phyloP scores from a whole-genome alignment of 2,329 filamentous ascomycete species.

The Verticillium longisporum region DNA sequence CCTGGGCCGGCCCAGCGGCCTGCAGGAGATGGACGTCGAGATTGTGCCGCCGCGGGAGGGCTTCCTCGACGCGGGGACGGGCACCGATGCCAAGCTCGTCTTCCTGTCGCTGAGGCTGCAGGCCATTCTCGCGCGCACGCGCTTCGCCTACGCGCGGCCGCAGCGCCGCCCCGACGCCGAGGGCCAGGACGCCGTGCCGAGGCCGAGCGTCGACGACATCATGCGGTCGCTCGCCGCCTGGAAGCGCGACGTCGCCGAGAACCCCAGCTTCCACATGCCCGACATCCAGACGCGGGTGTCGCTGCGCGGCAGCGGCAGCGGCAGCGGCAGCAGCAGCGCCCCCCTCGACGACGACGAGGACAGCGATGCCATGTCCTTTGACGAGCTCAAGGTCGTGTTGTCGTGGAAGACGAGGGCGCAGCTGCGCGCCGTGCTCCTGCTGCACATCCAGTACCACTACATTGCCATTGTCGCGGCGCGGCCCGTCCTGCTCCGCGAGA shows the following conservation, averaged over 20 bases:
- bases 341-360: neutral
- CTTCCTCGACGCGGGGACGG: slow-evolving; percentile 18
- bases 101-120: slow-evolving; percentile 23
- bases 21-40: slow-evolving; percentile 27
- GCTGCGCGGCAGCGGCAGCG: neutral
- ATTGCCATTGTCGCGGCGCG: slow-evolving; percentile 24
- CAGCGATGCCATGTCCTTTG: slow-evolving; percentile 15
- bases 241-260: slow-evolving; percentile 14
- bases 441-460: slow-evolving; percentile 25
- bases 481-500: slow-evolving; percentile 18
- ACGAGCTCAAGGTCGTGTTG: slow-evolving; percentile 18
- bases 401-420: slow-evolving; percentile 18
- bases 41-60: slow-evolving; percentile 20
- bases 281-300: slow-evolving; percentile 7
- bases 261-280: slow-evolving; percentile 15
- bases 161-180: slow-evolving; percentile 2
- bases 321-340: neutral
- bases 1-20: slow-evolving; percentile 24
- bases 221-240: slow-evolving; percentile 16
- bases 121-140: slow-evolving; percentile 17
- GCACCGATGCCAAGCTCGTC: slow-evolving; percentile 20
- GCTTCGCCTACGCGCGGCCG: slow-evolving; percentile 12
- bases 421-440: slow-evolving; percentile 19
- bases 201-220: slow-evolving; percentile 11
- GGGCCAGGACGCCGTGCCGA: neutral